Evolutionary conservation across 768 basidiomycete genomes (phyloP).

Genomic region (Mycena polygramma): DNA sequence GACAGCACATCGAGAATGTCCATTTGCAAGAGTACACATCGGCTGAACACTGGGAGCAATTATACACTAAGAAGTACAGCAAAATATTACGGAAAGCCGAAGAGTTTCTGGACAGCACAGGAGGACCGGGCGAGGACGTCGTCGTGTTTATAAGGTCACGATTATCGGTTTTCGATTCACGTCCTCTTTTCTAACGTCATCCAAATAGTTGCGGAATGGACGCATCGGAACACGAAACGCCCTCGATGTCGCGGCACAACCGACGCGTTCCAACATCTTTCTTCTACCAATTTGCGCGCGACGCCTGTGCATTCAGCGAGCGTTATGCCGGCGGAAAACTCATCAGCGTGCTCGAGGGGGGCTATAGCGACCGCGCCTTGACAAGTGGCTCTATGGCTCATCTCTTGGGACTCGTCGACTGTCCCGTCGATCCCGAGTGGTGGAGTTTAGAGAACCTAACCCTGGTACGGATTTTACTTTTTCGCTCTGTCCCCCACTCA

Average conservation of each 20-base stretch:
- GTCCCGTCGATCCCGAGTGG: slow-evolving; percentile 59
- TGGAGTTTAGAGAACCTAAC: slow-evolving; percentile 73
- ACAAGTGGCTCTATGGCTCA: slow-evolving; percentile 88
- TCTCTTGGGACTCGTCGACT: slow-evolving; percentile 73
- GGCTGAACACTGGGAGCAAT: slow-evolving; percentile 75
- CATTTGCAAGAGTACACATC: slow-evolving; percentile 83
- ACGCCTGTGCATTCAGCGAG: slow-evolving; percentile 76
- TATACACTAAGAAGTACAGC: slow-evolving; percentile 78
- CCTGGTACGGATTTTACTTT: slow-evolving; percentile 57
- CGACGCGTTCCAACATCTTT: slow-evolving; percentile 92
- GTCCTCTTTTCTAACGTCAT: slow-evolving; percentile 5
- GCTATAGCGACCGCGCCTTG: slow-evolving; percentile 92
- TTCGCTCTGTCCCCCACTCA: not conserved
- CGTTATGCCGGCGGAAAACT: slow-evolving; percentile 75
- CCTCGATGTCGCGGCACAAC: slow-evolving; percentile 91
- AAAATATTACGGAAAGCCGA: slow-evolving; percentile 74
- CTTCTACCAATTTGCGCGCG: slow-evolving; percentile 85
- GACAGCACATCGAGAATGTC: slow-evolving; percentile 89
- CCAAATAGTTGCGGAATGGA: slow-evolving; percentile 90
- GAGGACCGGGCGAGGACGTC: slow-evolving; percentile 74
- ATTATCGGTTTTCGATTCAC: not conserved
- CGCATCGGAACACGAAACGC: slow-evolving; percentile 91
- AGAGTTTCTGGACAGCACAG: slow-evolving; percentile 78
- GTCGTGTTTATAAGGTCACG: slow-evolving; percentile 88
- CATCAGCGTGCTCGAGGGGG: slow-evolving; percentile 94